Evolutionary conservation across 805 yeast species (phyloP), one percentile per base, ranked within the genome.

Genomic region (Huiozyma sinensis): DNA sequence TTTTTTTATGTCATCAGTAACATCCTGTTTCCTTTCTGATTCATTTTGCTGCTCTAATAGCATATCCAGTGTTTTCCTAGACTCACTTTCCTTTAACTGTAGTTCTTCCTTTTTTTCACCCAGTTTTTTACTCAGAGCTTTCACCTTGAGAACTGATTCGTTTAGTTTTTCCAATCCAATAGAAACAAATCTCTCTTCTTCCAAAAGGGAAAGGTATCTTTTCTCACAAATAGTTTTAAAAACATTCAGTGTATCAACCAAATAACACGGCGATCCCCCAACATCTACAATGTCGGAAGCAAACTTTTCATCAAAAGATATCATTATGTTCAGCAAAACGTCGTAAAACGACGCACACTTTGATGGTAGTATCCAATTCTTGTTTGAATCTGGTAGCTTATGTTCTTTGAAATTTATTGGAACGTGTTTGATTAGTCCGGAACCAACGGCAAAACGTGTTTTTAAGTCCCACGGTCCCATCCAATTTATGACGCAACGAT

Each of bases 1-100:
- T 12, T 70, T 72, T 52, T 83, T 85, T 8, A 90, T 82, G 40
- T 78, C 83, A 3, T 83, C 65, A 0, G 95, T 85, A 6, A 92
- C 88, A 47, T 84, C 95, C 46, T 83, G 83, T 52, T 83, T 87
- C 50, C 95, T 70, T 58, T 90, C 97, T 0, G 97, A 90, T 53
- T 87, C 95, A 56, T 85, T 87, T 57, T 90, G 97, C 37, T 87
- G 94, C 1, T 71, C 63, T 10, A 90, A 71, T 84, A 90, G 86
- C 44, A 68, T 76, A 53, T 80, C 77, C 36, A 90, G 70, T 72
- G 86, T 83, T 28, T 64, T 63, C 46, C 76, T 72, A 0, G 96
- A 95, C 50, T 82, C 84, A 10, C 61, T 52, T 45, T 83, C 85
- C 48, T 88, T 90, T 0, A 34, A 44, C 17, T 59, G 57, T 30